A percentile compares a stretch with the other conserved stretches of the same genome.
Conservation (phyloP, 1,139 yeast species). For the Pichia sp. region DNA sequence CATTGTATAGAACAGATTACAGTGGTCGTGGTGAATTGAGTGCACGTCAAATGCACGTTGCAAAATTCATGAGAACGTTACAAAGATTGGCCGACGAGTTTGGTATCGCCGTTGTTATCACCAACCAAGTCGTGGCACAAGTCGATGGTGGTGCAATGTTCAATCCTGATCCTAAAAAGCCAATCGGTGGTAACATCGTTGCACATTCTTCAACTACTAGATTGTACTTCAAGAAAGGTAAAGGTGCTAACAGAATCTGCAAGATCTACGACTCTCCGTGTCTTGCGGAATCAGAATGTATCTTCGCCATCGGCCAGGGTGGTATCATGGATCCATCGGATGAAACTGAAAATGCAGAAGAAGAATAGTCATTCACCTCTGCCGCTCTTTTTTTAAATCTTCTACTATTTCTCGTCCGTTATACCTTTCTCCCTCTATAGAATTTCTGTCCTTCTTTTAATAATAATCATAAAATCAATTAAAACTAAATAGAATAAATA, state of each 20-base stretch:
- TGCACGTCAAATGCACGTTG: slow-evolving; percentile 94
- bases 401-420: too few species aligned
- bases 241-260: slow-evolving; percentile 90
- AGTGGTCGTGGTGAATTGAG: slow-evolving; percentile 96
- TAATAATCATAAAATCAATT: too few species aligned
- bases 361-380: slow-evolving; percentile 40
- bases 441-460: too few species aligned
- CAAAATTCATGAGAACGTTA: slow-evolving; percentile 85
- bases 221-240: slow-evolving; percentile 83
- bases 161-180: slow-evolving; percentile 98
- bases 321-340: slow-evolving; percentile 93
- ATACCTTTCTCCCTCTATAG: too few species aligned
- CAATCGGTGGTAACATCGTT: slow-evolving; percentile 97
- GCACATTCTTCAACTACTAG: slow-evolving; percentile 97
- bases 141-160: slow-evolving; percentile 89
- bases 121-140: slow-evolving; percentile 98
- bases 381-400: too few species aligned
- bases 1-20: slow-evolving; percentile 91
- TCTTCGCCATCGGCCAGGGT: slow-evolving; percentile 94
- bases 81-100: slow-evolving; percentile 96
- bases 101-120: slow-evolving; percentile 97
- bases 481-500: too few species aligned
- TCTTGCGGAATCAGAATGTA: slow-evolving; percentile 91
- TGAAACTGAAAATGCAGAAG: slow-evolving; percentile 49
- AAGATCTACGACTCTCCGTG: slow-evolving; percentile 95